These are phyloP conservation scores for Penicillium silybi DNA, from an alignment of 495 filamentous ascomycete species.

Conservation along the genomic window DNA sequence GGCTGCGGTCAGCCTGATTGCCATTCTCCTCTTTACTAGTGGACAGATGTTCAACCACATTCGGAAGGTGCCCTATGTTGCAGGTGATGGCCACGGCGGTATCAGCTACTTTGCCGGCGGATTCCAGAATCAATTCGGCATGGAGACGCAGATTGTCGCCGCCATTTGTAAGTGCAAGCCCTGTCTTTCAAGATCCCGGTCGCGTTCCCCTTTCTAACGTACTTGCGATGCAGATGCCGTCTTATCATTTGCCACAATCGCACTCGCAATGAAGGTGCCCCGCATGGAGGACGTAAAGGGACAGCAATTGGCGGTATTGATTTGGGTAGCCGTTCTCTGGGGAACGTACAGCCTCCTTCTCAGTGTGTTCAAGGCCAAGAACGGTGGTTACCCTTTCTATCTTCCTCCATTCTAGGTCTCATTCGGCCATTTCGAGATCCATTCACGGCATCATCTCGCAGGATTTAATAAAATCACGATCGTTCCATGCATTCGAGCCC, in stretches of 20 bases:
- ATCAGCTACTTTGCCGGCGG: conserved; percentile 89
- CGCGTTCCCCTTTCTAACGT: conserved; percentile 6
- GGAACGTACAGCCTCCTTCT: conserved; percentile 90
- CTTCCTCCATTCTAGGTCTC: conserved; percentile 74
- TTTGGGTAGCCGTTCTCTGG: conserved; percentile 77
- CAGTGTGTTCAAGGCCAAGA: conserved; percentile 91
- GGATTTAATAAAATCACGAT: not conserved
- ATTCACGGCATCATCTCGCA: too few relatives aligned
- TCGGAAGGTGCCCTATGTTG: conserved; percentile 91
- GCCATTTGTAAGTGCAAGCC: conserved; percentile 75
- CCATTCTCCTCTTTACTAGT: conserved; percentile 89
- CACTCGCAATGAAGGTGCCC: conserved; percentile 85
- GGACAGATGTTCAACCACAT: conserved; percentile 99
- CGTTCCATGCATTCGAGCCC: not conserved
- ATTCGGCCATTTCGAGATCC: not conserved
- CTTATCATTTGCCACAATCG: conserved; percentile 88
- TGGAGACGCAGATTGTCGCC: conserved; percentile 95
- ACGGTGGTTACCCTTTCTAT: conserved; percentile 90
- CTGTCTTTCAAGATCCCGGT: not conserved
- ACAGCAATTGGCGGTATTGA: conserved; percentile 77
- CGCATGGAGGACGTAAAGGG: conserved; percentile 71
- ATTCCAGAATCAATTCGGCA: conserved; percentile 91
- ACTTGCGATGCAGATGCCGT: conserved; percentile 65
- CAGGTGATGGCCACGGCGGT: conserved; percentile 78
- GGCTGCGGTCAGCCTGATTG: conserved; percentile 85